Evolutionary conservation across 371 early-diverging fungal species (phyloP).

Genomic region (Circinella minor): DNA sequence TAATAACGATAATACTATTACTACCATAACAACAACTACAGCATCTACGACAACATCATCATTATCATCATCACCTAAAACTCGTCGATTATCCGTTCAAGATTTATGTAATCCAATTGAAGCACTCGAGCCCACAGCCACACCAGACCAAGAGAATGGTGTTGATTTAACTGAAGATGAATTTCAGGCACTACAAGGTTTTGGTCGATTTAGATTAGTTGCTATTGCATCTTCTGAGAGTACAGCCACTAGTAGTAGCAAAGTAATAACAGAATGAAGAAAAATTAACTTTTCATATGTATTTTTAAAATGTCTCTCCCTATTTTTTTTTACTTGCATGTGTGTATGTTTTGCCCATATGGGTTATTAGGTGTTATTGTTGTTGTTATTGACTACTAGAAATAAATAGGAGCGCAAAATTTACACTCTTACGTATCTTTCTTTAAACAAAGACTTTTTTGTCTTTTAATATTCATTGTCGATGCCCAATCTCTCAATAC

Average conservation of each 20-base stretch:
- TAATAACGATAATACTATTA: not conserved
- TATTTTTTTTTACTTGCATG: not conserved
- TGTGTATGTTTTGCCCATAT: not conserved
- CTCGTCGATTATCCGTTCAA: conserved; percentile 41
- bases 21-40: not conserved
- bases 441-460: too few species aligned
- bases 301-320: not conserved
- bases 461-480: too few species aligned
- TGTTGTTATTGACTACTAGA: too few species aligned
- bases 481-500: too few species aligned
- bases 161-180: conserved; percentile 48
- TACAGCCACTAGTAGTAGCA: not conserved
- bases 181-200: conserved; percentile 47
- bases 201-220: conserved; percentile 30
- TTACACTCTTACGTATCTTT: too few species aligned
- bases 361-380: too few species aligned
- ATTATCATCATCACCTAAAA: not conserved
- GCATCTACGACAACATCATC: not conserved
- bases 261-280: not conserved
- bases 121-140: conserved; percentile 20
- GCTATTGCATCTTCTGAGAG: conserved; percentile 5
- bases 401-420: too few species aligned
- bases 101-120: conserved; percentile 51
- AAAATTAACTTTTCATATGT: not conserved
- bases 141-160: conserved; percentile 21